These are phyloP conservation scores for Eutrema salsugineum DNA, from an alignment of 441 rosid species.

Conservation along the genomic window DNA sequence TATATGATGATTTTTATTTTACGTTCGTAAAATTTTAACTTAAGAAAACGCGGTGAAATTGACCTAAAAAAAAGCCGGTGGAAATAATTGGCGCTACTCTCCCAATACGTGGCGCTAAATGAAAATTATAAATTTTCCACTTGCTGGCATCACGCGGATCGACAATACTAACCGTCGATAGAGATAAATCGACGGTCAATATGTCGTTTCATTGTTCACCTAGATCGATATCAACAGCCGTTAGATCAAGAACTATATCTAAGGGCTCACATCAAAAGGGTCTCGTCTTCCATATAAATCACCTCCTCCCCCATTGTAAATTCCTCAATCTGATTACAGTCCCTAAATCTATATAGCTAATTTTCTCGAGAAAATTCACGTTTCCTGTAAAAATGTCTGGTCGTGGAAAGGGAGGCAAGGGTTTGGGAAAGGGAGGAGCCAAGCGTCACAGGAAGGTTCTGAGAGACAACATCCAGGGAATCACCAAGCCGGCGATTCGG, in stretches of 20 bases:
- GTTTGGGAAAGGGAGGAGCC: conserved; percentile 43
- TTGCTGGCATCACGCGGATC: background rate
- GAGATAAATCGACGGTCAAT: background rate
- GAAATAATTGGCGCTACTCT: background rate
- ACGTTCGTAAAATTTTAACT: background rate
- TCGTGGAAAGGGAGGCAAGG: conserved; percentile 46
- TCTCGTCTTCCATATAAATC: conserved; percentile 1
- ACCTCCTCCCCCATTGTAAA: background rate
- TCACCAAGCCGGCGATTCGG: conserved; percentile 49
- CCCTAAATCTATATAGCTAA: background rate
- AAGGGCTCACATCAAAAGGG: conserved; percentile 6
- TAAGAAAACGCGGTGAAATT: background rate
- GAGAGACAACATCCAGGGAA: conserved; percentile 50
- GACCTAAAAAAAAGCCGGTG: background rate
- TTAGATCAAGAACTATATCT: background rate
- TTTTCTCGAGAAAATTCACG: background rate
- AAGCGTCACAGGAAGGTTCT: conserved; percentile 47
- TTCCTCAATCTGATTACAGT: no score
- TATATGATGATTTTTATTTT: background rate
- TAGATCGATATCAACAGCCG: background rate
- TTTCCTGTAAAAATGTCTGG: conserved; percentile 30
- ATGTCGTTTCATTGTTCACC: background rate
- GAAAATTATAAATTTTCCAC: background rate
- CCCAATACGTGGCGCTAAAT: background rate
- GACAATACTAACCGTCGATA: background rate